Evolutionary conservation across 352 stramenopile genomes (phyloP).

Genomic region (Phytophthora kernoviae): DNA sequence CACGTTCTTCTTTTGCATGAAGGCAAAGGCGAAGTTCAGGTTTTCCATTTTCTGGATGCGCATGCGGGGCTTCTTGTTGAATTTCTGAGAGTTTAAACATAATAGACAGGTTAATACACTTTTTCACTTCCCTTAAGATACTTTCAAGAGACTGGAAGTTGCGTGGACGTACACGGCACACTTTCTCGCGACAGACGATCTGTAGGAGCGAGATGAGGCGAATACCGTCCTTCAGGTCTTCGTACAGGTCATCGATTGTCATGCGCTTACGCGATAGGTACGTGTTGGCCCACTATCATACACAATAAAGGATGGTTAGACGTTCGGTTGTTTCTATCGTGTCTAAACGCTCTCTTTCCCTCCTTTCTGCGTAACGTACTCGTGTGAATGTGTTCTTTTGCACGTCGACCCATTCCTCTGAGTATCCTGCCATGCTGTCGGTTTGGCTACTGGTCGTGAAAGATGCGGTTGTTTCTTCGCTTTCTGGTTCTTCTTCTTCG

Average conservation of each 20-base stretch:
- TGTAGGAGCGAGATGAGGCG: conserved; percentile 87
- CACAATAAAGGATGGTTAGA: conserved; percentile 14
- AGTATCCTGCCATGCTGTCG: conserved; percentile 61
- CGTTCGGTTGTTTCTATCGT: not conserved
- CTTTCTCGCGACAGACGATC: conserved; percentile 89
- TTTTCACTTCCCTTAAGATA: not conserved
- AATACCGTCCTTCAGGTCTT: conserved; percentile 88
- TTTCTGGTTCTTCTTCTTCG: conserved; percentile 24
- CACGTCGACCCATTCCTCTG: conserved; percentile 89
- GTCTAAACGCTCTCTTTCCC: not conserved
- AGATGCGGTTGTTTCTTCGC: conserved; percentile 10
- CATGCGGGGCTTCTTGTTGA: conserved; percentile 93
- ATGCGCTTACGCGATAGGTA: conserved; percentile 89
- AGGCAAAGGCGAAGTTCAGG: conserved; percentile 90
- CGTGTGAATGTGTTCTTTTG: conserved; percentile 93
- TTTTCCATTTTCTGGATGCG: conserved; percentile 95
- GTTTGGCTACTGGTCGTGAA: conserved; percentile 9
- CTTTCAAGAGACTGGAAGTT: too few relatives aligned
- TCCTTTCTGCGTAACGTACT: conserved; percentile 37
- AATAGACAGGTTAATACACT: not conserved
- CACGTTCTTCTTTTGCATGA: conserved; percentile 89
- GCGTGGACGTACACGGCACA: conserved; percentile 76
- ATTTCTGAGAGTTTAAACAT: conserved; percentile 58
- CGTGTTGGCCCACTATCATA: conserved; percentile 87
- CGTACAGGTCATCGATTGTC: conserved; percentile 90